Base-by-base conservation (phyloP, 352 stramenopile species). In the Phytophthora fragariae region DNA sequence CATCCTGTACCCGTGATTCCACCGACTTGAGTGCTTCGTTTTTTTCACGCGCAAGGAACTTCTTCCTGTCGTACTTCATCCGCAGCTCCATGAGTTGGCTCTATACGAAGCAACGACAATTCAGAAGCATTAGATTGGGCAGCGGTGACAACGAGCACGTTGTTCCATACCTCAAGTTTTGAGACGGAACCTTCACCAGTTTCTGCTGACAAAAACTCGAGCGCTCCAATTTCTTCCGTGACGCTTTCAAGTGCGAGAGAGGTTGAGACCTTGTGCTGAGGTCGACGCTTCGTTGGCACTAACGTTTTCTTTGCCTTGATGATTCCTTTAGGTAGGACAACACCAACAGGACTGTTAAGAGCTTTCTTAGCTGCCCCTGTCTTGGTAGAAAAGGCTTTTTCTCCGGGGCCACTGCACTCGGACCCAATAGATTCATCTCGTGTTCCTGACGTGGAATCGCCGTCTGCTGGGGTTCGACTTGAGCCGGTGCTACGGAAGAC, bases 21-120 rank as follows among this genome's bases (percentile, higher is more conserved):
- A 95, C 75, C 9, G 60, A 60, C 52, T 75, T 68, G 0, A 94
- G 72, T 7, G 70, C 70, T 37, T 83, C 80, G 9, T 70, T 80
- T 65, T 85, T 86, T 59, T 93, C 88, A 10, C 89, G 88, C 2
- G 73, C 70, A 2, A 65, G 59, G 57, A 92, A 95, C 61, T 90
- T 92, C 49, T 92, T 77, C 73, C 92, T 86, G 80, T 95, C 87
- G 73, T 92, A 90, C 41, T 82, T 80, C 69, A 79, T 80, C 8
- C 88, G 88, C n/a, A 95, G 70, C 44, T 92, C 86, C 70, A 92
- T 67, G 15, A 95, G 59, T 58, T 93, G 82, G 1, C 68, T 68
- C 81, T 90, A 41, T 0, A 35, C 15, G 10, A 14, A 52, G 9
- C 14, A 62, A 54, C 47, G 53, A 88, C 79, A 61, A 79, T 46